A percentile compares a stretch with the other conserved stretches of the same genome.
Evolutionary conservation across 352 stramenopile species (phyloP).

Genomic region (Pythium rishiriense): DNA sequence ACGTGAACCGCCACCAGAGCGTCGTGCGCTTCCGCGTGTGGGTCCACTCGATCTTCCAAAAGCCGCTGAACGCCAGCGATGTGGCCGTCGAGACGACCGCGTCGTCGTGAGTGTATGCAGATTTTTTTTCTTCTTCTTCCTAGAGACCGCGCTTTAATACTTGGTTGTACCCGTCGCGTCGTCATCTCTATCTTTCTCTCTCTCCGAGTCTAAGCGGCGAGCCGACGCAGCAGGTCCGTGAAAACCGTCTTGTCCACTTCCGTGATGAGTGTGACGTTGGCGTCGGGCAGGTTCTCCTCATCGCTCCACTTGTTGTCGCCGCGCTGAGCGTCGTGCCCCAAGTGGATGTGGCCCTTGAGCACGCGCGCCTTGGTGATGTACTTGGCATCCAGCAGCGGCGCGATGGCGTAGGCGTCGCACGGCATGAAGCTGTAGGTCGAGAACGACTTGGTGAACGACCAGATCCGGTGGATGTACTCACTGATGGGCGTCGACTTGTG

Average conservation of each 20-base stretch:
- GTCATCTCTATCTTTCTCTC: background rate
- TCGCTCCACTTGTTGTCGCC: conserved; percentile 54
- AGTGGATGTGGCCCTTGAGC: conserved; percentile 55
- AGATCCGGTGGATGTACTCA: conserved; percentile 63
- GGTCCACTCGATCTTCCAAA: conserved; percentile 86
- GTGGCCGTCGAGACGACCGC: conserved; percentile 2
- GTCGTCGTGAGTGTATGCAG: background rate
- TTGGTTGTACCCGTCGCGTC: background rate
- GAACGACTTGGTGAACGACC: conserved; percentile 57
- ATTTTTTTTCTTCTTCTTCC: background rate
- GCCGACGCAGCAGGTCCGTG: conserved; percentile 50
- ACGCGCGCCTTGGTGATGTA: conserved; percentile 48
- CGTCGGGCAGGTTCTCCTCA: conserved; percentile 29
- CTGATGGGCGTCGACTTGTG: conserved; percentile 36
- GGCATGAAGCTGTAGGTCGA: conserved; percentile 53
- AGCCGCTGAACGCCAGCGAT: conserved; percentile 38
- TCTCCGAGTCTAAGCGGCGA: conserved; percentile 26
- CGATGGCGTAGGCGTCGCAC: conserved; percentile 76
- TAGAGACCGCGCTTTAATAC: background rate
- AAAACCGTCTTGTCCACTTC: conserved; percentile 64
- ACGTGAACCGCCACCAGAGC: conserved; percentile 84
- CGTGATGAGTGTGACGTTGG: conserved; percentile 72
- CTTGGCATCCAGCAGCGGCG: conserved; percentile 53
- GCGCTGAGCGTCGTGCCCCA: conserved; percentile 54
- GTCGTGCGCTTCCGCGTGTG: conserved; percentile 88